Conservation (phyloP, 768 basidiomycete species). For the Neoboletus brunneissimus region DNA sequence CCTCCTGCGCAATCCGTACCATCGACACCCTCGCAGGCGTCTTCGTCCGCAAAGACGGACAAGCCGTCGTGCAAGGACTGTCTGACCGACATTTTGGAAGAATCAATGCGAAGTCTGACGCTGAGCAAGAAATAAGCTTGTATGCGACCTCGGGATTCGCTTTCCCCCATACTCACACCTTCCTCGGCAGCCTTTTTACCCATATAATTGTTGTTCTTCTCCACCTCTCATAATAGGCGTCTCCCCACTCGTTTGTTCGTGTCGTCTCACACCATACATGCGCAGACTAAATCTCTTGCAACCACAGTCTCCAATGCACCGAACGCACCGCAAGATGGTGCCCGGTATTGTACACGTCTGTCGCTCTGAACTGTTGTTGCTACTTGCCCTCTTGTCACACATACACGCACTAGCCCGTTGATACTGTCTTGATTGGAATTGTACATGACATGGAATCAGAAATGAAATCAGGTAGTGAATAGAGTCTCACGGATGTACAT, state of each 20-base stretch:
- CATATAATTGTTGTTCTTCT: neutral
- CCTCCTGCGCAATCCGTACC: slow-evolving; percentile 7
- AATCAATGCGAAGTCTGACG: slow-evolving; percentile 66
- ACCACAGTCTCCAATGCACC: slow-evolving; percentile 1
- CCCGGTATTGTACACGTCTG: neutral
- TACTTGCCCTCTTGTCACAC: slow-evolving; percentile 14
- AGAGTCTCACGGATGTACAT: slow-evolving; percentile 4
- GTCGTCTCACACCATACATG: neutral
- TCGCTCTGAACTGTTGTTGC: neutral
- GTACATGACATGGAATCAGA: slow-evolving; percentile 9
- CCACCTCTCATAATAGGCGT: neutral
- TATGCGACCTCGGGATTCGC: neutral
- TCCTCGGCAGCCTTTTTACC: slow-evolving; percentile 13
- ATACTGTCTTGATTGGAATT: slow-evolving; percentile 14
- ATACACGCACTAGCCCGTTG: slow-evolving; percentile 11
- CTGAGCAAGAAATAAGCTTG: slow-evolving; percentile 47
- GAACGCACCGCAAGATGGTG: slow-evolving; percentile 4
- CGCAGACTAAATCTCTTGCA: slow-evolving; percentile 11
- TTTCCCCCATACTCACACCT: neutral
- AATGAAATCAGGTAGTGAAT: slow-evolving; percentile 3
- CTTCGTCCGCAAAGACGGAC: slow-evolving; percentile 16
- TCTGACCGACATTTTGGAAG: slow-evolving; percentile 51
- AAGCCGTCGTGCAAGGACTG: slow-evolving; percentile 21
- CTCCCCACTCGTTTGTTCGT: slow-evolving; percentile 18
- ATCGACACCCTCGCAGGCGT: neutral